Percentiles rank a stretch among this genome's conserved stretches.
Conservation (phyloP, 2,329 filamentous ascomycete genomes). For the Harringtonia aguacate region DNA sequence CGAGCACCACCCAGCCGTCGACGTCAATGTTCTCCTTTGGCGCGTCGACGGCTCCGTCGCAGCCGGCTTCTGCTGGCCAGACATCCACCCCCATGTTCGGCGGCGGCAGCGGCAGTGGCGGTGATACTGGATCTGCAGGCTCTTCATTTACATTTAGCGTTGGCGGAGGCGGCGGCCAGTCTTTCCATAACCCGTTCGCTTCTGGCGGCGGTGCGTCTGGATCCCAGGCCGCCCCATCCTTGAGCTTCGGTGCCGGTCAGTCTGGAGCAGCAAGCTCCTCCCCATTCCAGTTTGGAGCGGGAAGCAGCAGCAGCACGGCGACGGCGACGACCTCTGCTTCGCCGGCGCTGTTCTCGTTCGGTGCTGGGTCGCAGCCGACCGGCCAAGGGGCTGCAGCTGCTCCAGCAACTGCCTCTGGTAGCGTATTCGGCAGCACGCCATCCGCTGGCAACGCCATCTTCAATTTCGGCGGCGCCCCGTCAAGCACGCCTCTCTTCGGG, state of each 20-base stretch:
- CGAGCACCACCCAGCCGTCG: background rate
- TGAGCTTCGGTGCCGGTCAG: conserved; percentile 26
- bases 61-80: background rate
- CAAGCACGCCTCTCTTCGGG: conserved; percentile 16
- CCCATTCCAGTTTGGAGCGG: conserved; percentile 15
- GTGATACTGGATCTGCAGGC: conserved; percentile 9
- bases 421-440: conserved; percentile 18
- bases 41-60: background rate
- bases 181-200: conserved; percentile 29
- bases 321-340: conserved; percentile 3
- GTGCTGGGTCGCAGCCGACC: conserved; percentile 15
- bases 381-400: conserved; percentile 9
- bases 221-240: conserved; percentile 16
- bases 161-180: conserved; percentile 17
- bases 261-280: conserved; percentile 5
- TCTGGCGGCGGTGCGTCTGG: conserved; percentile 14
- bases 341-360: conserved; percentile 25
- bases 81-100: conserved; percentile 7
- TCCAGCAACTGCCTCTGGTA: conserved; percentile 11
- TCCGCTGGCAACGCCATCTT: conserved; percentile 6
- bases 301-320: background rate
- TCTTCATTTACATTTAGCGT: conserved; percentile 28
- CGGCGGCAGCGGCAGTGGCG: no score
- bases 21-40: conserved; percentile 8
- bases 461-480: conserved; percentile 24